These are phyloP conservation scores for Paramyrothecium sp. DNA, from an alignment of 2,329 filamentous ascomycete species.

Conservation along the genomic window DNA sequence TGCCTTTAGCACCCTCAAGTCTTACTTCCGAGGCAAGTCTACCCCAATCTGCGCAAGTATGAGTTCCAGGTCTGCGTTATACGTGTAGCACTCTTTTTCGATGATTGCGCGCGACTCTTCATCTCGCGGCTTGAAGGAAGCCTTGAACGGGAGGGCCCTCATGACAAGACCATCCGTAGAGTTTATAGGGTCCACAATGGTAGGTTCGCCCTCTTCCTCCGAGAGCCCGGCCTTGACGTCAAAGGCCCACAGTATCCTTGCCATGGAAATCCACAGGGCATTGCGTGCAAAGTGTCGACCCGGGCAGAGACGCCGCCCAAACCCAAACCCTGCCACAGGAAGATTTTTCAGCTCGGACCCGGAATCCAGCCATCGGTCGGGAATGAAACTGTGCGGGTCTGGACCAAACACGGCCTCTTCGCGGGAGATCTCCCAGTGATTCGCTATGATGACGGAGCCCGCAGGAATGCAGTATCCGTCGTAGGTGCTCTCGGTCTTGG, in stretches of 20 bases:
- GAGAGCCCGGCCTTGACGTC: constrained; percentile 26
- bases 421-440: constrained; percentile 35
- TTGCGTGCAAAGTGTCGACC: constrained; percentile 47
- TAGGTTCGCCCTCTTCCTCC: constrained; percentile 13
- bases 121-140: constrained; percentile 23
- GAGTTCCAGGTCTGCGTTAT: constrained; percentile 4
- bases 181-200: constrained; percentile 18
- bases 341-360: constrained; percentile 17
- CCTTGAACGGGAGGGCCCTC: constrained; percentile 23
- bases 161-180: constrained; percentile 24
- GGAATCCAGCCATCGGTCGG: constrained; percentile 28
- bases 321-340: constrained; percentile 42
- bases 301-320: constrained; percentile 41
- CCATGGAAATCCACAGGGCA: constrained; percentile 37
- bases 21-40: neutral
- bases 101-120: constrained; percentile 23
- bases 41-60: neutral
- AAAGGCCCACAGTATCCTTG: constrained; percentile 51
- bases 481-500: constrained; percentile 31
- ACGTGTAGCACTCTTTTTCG: constrained; percentile 5
- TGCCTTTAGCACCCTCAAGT: too few species aligned
- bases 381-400: constrained; percentile 24
- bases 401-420: constrained; percentile 39
- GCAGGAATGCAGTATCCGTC: constrained; percentile 40
- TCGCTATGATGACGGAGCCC: constrained; percentile 40